Base-by-base conservation (phyloP, 768 basidiomycete genomes). In the Mycena polygramma region DNA sequence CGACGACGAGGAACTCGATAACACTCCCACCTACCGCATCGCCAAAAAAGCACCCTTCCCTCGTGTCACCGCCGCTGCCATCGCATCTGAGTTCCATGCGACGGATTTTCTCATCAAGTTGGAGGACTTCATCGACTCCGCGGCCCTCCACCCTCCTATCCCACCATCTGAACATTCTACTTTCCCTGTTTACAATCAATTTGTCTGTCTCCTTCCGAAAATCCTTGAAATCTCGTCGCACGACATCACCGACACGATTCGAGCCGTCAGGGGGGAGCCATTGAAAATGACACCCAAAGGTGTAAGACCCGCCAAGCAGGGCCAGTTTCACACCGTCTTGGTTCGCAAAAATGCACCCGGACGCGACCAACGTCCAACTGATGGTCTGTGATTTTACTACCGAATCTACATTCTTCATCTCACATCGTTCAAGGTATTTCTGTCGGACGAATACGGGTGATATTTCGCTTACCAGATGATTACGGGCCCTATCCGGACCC, bases 1-100 rank as follows among this genome's bases (percentile, higher is more conserved):
- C 20, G 57, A 24, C 2, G 13, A 8, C 24, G 39, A 41, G 8
- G n/a, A 57, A 4, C 2, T 11, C 20, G 43, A 41, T 26, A 46
- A 22, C 24, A 8, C 22, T 19, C 57, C 57, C 2, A 3, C 43
- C 11, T 59, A 30, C n/a, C 13, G 15, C 7, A 3, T 59, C 6
- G 57, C 57, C 14, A 59, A 59, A 46, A 59, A 43, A 26, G 14
- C 57, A 7, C 24, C 8, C 4, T 59, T 59, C 57, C 57, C 57
- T 1, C 26, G 17, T 19, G 1, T 59, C 2, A 46, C 43, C 15
- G 43, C 24, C 22, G 57, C 7, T 2, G 6, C 10, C 17, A 59
- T 59, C 41, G 39, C 24, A 11, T 7, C 57, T 10, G 57, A 59
- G 1, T 59, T 59, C 17, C 43, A 46, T 46, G 57, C 57, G 4